Base-by-base conservation (phyloP, 148 eudicot species). In the Rhododendron ovatum region DNA sequence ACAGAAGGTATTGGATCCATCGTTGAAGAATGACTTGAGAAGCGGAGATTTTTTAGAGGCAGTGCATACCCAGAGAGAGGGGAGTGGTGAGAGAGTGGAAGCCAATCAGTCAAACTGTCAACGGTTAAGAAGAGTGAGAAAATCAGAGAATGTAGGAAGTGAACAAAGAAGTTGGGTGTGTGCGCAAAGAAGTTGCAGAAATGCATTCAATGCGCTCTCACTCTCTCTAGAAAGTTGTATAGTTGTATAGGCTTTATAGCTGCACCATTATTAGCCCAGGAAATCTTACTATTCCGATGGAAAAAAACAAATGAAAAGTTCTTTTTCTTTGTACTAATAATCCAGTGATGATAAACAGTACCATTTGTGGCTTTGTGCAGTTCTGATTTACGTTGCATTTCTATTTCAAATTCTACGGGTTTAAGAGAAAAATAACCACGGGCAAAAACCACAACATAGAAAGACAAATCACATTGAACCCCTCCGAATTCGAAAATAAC, bases 121-220 rank as follows among this genome's bases (percentile, higher is more conserved):
- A 33, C 12, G 71, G 11, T 79, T 48, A 84, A 11, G 84, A 13
- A 73, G 78, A 82, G 61, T 33, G 61, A 79, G 48, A 50, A 37
- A 26, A 53, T n/a, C 55, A 67, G 86, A 80, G 83, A 80, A 87
- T 78, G 89, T 51, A 87, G 81, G 84, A 79, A 78, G 83, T 45
- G 39, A 87, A 75, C 82, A 48, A 48, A 78, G 61, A 80, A 51
- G 35, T 73, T 80, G 39, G 30, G 89, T 69, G 87, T 79, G 85
- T 15, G 55, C 43, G 28, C 33, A 71, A 84, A 69, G 84, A 84
- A 87, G 89, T 71, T 80, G 85, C n/a, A n/a, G n/a, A n/a, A n/a
- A n/a, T n/a, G n/a, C 87, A 84, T 87, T 84, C 81, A 87, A 67
- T 81, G 87, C 83, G 14, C 53, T 4, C 80, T 37, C 28, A 3